phyloP scores from a whole-genome alignment of 75 land plant species.

The Isoetes taiwanensis region DNA sequence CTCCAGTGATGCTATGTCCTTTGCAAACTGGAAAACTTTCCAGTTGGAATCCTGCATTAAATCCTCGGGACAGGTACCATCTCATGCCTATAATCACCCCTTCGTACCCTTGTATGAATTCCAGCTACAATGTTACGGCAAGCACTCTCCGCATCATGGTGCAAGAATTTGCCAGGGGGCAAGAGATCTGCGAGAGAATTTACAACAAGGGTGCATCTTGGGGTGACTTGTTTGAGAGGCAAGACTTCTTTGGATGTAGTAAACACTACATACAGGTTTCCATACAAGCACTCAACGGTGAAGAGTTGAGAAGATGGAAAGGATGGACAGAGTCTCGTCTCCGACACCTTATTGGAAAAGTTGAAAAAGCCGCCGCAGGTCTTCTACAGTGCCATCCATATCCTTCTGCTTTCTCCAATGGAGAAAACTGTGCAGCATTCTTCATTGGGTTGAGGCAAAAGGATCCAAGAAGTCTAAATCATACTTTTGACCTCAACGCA shows the following conservation, averaged over 20 bases:
- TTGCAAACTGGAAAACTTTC: background rate
- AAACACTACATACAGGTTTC: constrained; percentile 17
- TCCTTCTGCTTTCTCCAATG: no score
- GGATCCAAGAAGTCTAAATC: no score
- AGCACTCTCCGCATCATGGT: constrained; percentile 26
- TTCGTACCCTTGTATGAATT: constrained; percentile 25
- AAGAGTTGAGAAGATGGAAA: constrained; percentile 29
- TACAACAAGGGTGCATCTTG: constrained; percentile 15
- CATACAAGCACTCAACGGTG: constrained; percentile 16
- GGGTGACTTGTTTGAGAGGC: constrained; percentile 25
- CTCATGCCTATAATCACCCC: constrained; percentile 40
- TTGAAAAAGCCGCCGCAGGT: no score
- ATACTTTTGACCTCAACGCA: no score
- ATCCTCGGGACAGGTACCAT: constrained; percentile 7
- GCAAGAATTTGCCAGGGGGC: constrained; percentile 29
- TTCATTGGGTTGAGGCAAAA: no score
- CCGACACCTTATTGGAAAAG: constrained; percentile 27
- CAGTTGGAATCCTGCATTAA: no score
- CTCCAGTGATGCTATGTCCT: constrained; percentile 27
- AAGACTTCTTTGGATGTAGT: constrained; percentile 17
- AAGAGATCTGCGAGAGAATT: background rate
- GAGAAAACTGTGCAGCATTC: no score
- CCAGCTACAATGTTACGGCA: constrained; percentile 35
- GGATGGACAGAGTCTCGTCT: constrained; percentile 41
- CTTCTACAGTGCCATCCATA: no score